Evolutionary conservation across 192 early-diverging fungal genomes (phyloP), one percentile per base, ranked within the genome.

Genomic region (Coemansia sp.): DNA sequence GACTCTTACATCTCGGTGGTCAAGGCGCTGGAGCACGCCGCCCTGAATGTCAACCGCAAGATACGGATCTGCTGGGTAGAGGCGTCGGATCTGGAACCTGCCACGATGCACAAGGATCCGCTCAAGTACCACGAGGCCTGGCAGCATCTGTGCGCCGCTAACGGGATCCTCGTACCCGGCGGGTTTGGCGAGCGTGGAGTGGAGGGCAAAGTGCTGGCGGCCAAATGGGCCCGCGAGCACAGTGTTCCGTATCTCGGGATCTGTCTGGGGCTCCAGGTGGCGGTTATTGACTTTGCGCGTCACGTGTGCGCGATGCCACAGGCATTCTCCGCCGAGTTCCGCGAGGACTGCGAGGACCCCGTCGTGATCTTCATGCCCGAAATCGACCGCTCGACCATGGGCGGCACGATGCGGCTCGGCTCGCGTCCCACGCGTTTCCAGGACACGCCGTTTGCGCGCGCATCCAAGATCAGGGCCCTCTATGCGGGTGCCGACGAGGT

Each of bases 291-390:
- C 74, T 98, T 96, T 86, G 94, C 95, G 9, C 91, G 98, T 61
- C 89, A 97, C 71, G 92, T 97, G 12, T 92, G 90, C 66, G 92
- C 89, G 38, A 84, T 98, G 68, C 44, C 75, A 41, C 86, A 81
- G 50, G 96, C 96, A 32, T 86, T 93, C 77, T 96, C 94, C 11
- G 89, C 88, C 63, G 98, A 99, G 81, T 85, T 98, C 64, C 88
- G 86, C 63, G 84, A 88, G 50, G 79, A 93, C 65, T 88, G 92
- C 32, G 77, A 75, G 8, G 85, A 86, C 39, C 89, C 89, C 16
- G 90, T 94, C n/a, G 91, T 99, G 39, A 84, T 98, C 11, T 95
- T 92, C 83, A 99, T 99, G 98, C 98, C 98, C 61, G 98, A 99
- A 81, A 95, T 98, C 79, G 89, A 88, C 64, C 90, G 88, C 66